Conservation (phyloP, 805 yeast genomes). For the Saccharomyces jurei region DNA sequence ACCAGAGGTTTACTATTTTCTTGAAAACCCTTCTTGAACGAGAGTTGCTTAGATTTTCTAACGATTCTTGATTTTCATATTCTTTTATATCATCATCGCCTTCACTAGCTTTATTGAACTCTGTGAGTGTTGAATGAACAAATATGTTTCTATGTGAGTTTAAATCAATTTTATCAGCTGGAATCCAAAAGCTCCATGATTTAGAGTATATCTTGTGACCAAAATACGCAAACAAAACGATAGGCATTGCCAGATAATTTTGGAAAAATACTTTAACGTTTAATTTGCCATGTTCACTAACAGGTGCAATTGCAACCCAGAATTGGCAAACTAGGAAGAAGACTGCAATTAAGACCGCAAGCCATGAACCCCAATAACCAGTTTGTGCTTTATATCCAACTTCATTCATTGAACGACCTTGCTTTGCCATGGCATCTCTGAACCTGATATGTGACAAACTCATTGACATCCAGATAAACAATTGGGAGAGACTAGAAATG, state of each 20-base stretch:
- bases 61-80: background rate
- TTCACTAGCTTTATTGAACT: background rate
- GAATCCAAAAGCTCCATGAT: conserved; percentile 29
- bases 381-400: conserved; percentile 49
- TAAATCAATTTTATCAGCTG: conserved; percentile 44
- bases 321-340: conserved; percentile 57
- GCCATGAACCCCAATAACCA: conserved; percentile 50
- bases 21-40: background rate
- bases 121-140: background rate
- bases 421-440: conserved; percentile 45
- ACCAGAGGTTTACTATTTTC: background rate
- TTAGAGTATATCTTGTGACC: conserved; percentile 38
- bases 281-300: conserved; percentile 23
- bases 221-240: conserved; percentile 37
- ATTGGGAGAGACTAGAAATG: conserved; percentile 68
- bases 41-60: background rate
- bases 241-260: conserved; percentile 41
- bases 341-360: conserved; percentile 44
- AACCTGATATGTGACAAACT: conserved; percentile 62
- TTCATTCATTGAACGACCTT: conserved; percentile 50
- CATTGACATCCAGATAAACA: conserved; percentile 73
- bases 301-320: conserved; percentile 66
- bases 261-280: conserved; percentile 39
- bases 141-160: conserved; percentile 10
- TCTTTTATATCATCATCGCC: background rate